Evolutionary conservation across 306 rosid species (phyloP), one percentile per base, ranked within the genome.

Genomic region (Rosa rugosa): DNA sequence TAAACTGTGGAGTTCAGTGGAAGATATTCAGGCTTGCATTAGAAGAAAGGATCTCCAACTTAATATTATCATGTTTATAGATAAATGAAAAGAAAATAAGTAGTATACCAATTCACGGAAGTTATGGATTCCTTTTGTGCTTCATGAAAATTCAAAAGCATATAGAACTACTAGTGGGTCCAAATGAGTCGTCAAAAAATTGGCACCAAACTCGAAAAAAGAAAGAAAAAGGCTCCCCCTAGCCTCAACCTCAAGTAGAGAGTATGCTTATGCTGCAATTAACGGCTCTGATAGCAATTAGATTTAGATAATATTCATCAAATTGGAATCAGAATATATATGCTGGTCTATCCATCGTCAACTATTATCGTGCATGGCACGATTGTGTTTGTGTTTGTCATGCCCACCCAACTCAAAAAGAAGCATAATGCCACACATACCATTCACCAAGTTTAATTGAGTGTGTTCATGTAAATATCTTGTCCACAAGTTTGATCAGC

Each of bases 31-130:
- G 63, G 38, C 77, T 78, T 63, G 73, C 47, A 56, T 23, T 27
- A 22, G 77, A 84, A 80, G 84, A 78, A 65, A 81, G 56, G 64
- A 45, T 57, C 45, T 71, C 3, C n/a, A 18, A 62, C 40, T 40
- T 57, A 44, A 75, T 59, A 44, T 25, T 75, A 42, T 66, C 13
- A 22, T 59, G 10, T 6, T 22, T 25, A 25, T 38, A n/a, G 34
- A 60, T 0, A 20, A 16, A 44, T 8, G 47, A 18, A 44, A 75
- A 51, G 27, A 41, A 12, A 54, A 14, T 41, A 75, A 42, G 16
- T 31, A 64, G 69, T 31, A 1, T 3, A 59, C 44, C 49, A 75
- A 23, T 12, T 22, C 47, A 54, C 38, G 31, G 71, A 66, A 47
- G 34, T 59, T 42, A 40, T 9, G 5, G 65, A 36, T 31, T 67